phyloP scores from a whole-genome alignment of 2,329 filamentous ascomycete genomes.

The Fusarium euwallaceae region DNA sequence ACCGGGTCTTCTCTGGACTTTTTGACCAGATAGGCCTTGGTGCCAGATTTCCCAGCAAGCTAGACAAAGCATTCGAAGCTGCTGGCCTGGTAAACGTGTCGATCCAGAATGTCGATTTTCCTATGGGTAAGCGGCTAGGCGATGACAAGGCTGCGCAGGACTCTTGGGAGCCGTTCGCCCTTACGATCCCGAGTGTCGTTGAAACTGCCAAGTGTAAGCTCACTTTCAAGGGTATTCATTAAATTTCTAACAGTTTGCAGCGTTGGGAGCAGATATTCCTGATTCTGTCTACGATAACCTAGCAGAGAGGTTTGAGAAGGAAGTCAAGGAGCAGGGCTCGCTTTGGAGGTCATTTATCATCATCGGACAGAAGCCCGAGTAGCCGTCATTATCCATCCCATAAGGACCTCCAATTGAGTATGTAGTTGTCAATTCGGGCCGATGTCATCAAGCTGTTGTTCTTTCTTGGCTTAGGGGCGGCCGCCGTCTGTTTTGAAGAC shows the following conservation, averaged over 20 bases:
- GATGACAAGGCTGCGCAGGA: not conserved
- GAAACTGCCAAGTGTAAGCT: conserved; percentile 7
- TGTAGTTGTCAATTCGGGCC: not conserved
- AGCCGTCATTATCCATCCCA: too few relatives aligned
- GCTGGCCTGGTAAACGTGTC: not conserved
- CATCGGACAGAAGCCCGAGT: conserved; percentile 8
- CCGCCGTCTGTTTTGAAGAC: not conserved
- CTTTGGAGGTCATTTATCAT: conserved; percentile 13
- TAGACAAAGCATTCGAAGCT: not conserved
- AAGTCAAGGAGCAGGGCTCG: conserved; percentile 9
- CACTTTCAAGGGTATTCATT: not conserved
- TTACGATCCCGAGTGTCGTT: conserved; percentile 16
- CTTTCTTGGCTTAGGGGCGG: not conserved
- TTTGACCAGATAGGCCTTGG: conserved; percentile 25
- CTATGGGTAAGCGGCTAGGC: conserved; percentile 15
- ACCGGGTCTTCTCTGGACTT: not conserved
- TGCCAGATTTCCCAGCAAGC: not conserved
- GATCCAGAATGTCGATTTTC: conserved; percentile 1
- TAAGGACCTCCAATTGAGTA: too few relatives aligned
- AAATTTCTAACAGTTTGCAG: not conserved
- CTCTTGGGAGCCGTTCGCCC: conserved; percentile 11
- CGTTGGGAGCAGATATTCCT: not conserved
- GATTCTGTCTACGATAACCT: conserved; percentile 1
- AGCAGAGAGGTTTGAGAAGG: conserved; percentile 21
- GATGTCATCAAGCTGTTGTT: not conserved